Percentiles rank a stretch among this genome's conserved stretches.
Evolutionary conservation across 352 stramenopile genomes (phyloP).

Genomic region (Phytophthora crassamura): DNA sequence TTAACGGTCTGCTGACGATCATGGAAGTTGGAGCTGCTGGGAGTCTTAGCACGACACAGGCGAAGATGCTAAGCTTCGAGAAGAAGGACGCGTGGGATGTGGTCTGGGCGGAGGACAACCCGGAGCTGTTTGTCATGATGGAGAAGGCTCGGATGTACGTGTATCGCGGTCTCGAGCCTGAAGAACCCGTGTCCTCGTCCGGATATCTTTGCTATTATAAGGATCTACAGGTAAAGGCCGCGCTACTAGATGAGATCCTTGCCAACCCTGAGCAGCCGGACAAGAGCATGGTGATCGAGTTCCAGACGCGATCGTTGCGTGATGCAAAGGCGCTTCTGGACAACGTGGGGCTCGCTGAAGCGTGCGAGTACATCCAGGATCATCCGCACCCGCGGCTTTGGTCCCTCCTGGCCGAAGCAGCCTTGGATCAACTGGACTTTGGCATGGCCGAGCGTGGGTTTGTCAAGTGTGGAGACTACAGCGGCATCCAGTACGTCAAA

Average conservation of each 20-base stretch:
- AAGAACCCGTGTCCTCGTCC: slow-evolving; percentile 91
- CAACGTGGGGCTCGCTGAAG: slow-evolving; percentile 80
- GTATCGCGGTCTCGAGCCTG: slow-evolving; percentile 80
- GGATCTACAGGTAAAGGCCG: slow-evolving; percentile 88
- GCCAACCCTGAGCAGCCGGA: slow-evolving; percentile 80
- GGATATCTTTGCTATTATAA: slow-evolving; percentile 92
- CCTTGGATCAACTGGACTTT: slow-evolving; percentile 92
- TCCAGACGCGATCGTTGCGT: slow-evolving; percentile 88
- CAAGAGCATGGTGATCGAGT: slow-evolving; percentile 85
- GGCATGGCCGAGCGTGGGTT: slow-evolving; percentile 93
- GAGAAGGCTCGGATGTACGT: slow-evolving; percentile 94
- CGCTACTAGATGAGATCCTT: slow-evolving; percentile 88
- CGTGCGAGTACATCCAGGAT: slow-evolving; percentile 85
- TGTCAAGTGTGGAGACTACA: slow-evolving; percentile 92
- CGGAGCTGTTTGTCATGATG: slow-evolving; percentile 92
- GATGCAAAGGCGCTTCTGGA: slow-evolving; percentile 90
- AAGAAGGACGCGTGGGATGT: slow-evolving; percentile 94
- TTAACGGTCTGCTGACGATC: slow-evolving; percentile 87
- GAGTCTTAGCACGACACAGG: slow-evolving; percentile 65
- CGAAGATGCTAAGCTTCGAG: slow-evolving; percentile 81
- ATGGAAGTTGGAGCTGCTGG: slow-evolving; percentile 79
- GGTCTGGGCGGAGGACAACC: slow-evolving; percentile 92
- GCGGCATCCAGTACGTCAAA: slow-evolving; percentile 94
- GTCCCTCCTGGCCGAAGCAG: slow-evolving; percentile 87
- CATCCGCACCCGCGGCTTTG: slow-evolving; percentile 89